Conservation (phyloP, 1,284 basidiomycete species). For the Heterobasidion irregulare region DNA sequence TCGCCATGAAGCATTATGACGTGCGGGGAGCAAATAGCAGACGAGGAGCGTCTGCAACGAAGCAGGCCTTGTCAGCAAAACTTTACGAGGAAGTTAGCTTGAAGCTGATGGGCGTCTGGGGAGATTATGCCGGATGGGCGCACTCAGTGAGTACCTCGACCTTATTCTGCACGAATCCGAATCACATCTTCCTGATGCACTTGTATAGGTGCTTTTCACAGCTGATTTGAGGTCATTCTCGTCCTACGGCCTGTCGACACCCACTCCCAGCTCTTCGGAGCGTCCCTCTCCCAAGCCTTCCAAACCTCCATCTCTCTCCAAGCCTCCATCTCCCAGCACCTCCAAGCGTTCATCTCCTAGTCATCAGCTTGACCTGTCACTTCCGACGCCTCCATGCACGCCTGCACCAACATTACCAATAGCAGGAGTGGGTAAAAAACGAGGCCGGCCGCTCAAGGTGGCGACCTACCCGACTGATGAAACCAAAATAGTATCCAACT, state of each 20-base stretch:
- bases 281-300: not conserved
- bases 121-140: conserved; percentile 85
- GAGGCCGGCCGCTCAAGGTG: not conserved
- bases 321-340: too few species aligned
- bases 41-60: conserved; percentile 29
- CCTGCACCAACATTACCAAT: not conserved
- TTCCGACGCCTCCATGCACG: not conserved
- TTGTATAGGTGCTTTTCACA: conserved; percentile 46
- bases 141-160: conserved; percentile 59
- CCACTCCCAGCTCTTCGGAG: conserved; percentile 11
- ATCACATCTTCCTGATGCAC: not conserved
- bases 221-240: conserved; percentile 44
- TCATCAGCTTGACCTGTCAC: not conserved
- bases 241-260: conserved; percentile 30
- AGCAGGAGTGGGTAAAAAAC: not conserved
- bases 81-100: conserved; percentile 71
- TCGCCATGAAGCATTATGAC: conserved; percentile 78
- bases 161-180: not conserved
- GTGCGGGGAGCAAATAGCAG: conserved; percentile 29
- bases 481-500: not conserved
- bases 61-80: conserved; percentile 60
- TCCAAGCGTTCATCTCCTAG: too few species aligned
- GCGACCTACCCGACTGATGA: not conserved
- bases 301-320: too few species aligned
- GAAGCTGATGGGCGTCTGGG: conserved; percentile 68